phyloP scores from a whole-genome alignment of 805 yeast genomes.

The Vanderwaltozyma verrucispora region DNA sequence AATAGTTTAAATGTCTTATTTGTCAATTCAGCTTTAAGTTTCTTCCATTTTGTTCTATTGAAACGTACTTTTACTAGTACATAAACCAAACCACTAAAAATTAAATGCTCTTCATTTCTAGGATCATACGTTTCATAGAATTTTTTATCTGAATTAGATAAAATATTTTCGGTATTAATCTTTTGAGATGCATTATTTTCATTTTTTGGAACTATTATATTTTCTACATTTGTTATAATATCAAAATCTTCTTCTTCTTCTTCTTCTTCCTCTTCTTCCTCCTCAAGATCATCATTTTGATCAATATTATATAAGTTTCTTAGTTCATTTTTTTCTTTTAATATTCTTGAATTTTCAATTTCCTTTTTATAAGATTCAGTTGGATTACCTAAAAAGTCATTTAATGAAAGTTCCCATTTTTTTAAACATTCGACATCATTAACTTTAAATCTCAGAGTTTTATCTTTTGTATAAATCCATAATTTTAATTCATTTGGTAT shows the following conservation, averaged over 20 bases:
- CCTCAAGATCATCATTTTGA: neutral
- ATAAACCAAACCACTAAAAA: slow-evolving; percentile 9
- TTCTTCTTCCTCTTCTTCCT: neutral
- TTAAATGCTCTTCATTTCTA: slow-evolving; percentile 6
- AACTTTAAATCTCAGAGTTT: slow-evolving; percentile 9
- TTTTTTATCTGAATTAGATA: slow-evolving; percentile 1
- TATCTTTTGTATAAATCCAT: slow-evolving; percentile 11
- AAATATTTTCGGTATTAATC: neutral
- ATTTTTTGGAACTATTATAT: neutral
- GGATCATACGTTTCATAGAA: slow-evolving; percentile 16
- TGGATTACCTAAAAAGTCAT: slow-evolving; percentile 6
- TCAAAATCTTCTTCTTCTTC: slow-evolving; percentile 4
- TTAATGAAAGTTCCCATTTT: slow-evolving; percentile 9
- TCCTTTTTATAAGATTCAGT: neutral
- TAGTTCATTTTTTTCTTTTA: neutral
- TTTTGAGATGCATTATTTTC: neutral
- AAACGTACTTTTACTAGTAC: slow-evolving; percentile 10
- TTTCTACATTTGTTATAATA: neutral
- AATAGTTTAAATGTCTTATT: slow-evolving; percentile 9
- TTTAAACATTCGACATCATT: slow-evolving; percentile 2
- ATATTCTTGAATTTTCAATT: neutral
- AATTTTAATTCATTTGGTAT: slow-evolving; percentile 5
- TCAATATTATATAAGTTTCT: neutral
- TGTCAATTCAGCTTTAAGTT: slow-evolving; percentile 9
- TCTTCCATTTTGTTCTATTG: slow-evolving; percentile 15